Conservation (phyloP, 2,329 filamentous ascomycete genomes). For the Ascochyta koolunga region DNA sequence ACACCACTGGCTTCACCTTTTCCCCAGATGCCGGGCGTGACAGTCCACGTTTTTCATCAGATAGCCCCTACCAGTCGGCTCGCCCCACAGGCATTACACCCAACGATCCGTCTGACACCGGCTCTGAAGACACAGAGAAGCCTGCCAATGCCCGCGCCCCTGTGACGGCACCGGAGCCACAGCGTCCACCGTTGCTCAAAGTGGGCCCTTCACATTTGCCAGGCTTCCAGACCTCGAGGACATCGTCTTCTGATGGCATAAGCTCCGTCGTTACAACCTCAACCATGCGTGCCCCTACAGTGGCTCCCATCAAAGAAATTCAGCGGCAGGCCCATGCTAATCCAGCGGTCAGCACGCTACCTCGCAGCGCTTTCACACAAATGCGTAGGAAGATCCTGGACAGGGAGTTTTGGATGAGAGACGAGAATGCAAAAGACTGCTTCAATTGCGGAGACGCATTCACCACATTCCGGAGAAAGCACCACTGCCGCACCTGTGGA, state of each 20-base stretch:
- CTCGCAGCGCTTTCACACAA: conserved; percentile 53
- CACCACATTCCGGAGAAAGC: conserved; percentile 91
- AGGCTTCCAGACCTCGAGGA: conserved; percentile 53
- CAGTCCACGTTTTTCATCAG: conserved; percentile 32
- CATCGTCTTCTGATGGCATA: conserved; percentile 54
- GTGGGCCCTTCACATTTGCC: conserved; percentile 57
- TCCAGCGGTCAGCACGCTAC: conserved; percentile 47
- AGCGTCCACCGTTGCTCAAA: conserved; percentile 50
- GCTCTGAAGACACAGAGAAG: conserved; percentile 28
- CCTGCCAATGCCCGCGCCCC: conserved; percentile 32
- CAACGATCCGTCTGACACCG: conserved; percentile 32
- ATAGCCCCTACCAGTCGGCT: conserved; percentile 30
- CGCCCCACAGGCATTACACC: conserved; percentile 26
- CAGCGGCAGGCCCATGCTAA: conserved; percentile 27
- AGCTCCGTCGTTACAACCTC: conserved; percentile 46
- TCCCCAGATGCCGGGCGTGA: conserved; percentile 32
- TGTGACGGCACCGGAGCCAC: conserved; percentile 36
- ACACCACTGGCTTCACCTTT: conserved; percentile 31
- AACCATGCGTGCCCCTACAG: conserved; percentile 39
- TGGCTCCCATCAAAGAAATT: conserved; percentile 41
- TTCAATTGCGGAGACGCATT: conserved; percentile 91
- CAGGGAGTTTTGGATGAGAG: conserved; percentile 99
- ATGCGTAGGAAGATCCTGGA: conserved; percentile 87
- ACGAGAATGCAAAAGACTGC: conserved; percentile 97
- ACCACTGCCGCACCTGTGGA: conserved; percentile 94